These are phyloP conservation scores for Platanus orientalis DNA, from an alignment of 164 flowering plant species.

Conservation along the genomic window DNA sequence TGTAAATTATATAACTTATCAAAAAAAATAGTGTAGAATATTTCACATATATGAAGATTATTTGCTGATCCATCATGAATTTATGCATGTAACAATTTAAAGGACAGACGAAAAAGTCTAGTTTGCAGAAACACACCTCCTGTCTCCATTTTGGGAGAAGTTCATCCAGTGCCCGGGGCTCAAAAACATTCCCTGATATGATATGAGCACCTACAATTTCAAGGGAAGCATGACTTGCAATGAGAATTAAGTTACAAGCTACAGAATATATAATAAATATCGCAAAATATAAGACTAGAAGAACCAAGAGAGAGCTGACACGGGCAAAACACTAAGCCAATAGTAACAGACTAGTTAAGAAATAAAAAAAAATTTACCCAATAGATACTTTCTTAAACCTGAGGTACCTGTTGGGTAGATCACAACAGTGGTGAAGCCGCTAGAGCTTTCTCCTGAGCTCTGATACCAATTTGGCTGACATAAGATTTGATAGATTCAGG, in stretches of 20 bases:
- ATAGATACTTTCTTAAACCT: neutral
- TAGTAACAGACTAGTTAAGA: neutral
- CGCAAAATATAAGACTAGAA: neutral
- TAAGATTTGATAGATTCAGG: too few relatives aligned
- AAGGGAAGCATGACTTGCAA: conserved; percentile 3
- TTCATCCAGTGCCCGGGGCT: conserved; percentile 91
- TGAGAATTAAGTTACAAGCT: conserved; percentile 3
- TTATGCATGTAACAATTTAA: neutral
- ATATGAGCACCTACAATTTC: conserved; percentile 79
- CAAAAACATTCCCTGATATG: conserved; percentile 92
- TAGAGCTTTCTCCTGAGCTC: too few relatives aligned
- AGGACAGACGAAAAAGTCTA: neutral
- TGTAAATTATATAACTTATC: too few relatives aligned
- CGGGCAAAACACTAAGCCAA: neutral
- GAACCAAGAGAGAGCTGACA: neutral
- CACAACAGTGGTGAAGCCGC: neutral
- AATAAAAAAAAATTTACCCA: neutral
- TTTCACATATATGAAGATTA: too few relatives aligned
- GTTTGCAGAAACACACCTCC: conserved; percentile 38
- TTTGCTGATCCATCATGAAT: neutral
- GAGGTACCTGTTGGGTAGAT: too few relatives aligned
- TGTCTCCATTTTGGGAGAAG: conserved; percentile 87
- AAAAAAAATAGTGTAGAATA: too few relatives aligned
- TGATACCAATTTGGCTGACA: too few relatives aligned
- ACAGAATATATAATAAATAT: neutral